Evolutionary conservation across 140 eudicot species (phyloP).

Genomic region (Senecio squalidus): DNA sequence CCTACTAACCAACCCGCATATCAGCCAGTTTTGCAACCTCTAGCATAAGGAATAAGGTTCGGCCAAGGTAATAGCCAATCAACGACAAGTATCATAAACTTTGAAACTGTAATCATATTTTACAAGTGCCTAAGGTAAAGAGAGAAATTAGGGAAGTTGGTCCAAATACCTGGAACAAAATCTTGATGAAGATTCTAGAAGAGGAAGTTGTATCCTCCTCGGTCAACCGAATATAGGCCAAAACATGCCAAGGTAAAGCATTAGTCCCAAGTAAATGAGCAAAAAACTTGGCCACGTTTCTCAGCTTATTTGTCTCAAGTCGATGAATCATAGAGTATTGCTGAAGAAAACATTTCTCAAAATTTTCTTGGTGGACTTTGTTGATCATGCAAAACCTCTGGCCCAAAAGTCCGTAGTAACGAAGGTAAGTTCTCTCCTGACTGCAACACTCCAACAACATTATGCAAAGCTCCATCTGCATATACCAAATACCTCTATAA

Average conservation of each 20-base stretch:
- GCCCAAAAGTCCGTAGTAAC: constrained; percentile 88
- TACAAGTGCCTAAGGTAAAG: no score
- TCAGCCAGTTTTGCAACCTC: no score
- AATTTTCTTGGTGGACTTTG: constrained; percentile 69
- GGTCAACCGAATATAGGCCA: constrained; percentile 75
- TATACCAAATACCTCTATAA: no score
- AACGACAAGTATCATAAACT: no score
- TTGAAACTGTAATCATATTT: no score
- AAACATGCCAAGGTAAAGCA: constrained; percentile 85
- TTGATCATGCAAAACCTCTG: constrained; percentile 94
- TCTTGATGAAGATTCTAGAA: constrained; percentile 83
- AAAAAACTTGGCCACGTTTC: constrained; percentile 85
- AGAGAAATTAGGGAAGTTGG: no score
- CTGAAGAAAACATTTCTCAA: constrained; percentile 77
- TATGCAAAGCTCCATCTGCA: constrained; percentile 84
- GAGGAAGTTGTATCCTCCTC: constrained; percentile 92
- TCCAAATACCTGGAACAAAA: constrained; percentile 82
- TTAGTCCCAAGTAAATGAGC: constrained; percentile 86
- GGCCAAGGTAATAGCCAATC: no score
- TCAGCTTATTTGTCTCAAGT: constrained; percentile 76
- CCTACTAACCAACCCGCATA: no score
- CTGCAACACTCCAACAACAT: constrained; percentile 94
- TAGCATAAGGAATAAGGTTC: no score
- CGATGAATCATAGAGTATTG: constrained; percentile 91
- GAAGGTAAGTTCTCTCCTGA: constrained; percentile 85